Evolutionary conservation across 805 yeast species (phyloP).

Genomic region (Cyberlindnera samutprakarnensis): DNA sequence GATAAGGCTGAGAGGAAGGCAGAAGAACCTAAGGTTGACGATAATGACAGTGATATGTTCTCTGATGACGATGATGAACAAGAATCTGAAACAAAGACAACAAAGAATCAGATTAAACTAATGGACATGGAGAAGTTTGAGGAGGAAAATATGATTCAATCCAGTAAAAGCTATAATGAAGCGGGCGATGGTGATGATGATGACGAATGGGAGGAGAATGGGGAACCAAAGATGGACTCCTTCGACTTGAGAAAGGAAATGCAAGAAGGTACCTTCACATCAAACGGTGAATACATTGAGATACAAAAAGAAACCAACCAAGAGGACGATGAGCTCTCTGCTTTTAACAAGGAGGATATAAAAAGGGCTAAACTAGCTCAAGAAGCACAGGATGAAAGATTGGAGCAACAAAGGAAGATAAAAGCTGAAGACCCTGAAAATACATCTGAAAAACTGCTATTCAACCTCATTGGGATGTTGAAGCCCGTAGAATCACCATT

Average conservation of each 20-base stretch:
- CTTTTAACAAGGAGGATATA: constrained; percentile 29
- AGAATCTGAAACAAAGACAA: constrained; percentile 3
- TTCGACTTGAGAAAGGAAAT: constrained; percentile 53
- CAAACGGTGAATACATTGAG: constrained; percentile 48
- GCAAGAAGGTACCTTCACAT: constrained; percentile 53
- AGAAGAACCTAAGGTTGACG: not conserved
- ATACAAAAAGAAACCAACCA: constrained; percentile 22
- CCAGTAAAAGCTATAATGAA: not conserved
- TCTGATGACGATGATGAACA: constrained; percentile 17
- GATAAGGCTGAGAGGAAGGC: constrained; percentile 28
- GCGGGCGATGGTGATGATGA: constrained; percentile 14
- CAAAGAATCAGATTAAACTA: constrained; percentile 13
- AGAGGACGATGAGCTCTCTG: constrained; percentile 30
- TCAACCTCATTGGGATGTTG: constrained; percentile 32
- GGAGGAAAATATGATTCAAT: constrained; percentile 15
- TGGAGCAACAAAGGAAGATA: constrained; percentile 14
- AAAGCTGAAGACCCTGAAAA: constrained; percentile 4
- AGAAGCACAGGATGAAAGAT: constrained; percentile 19
- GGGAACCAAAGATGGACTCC: constrained; percentile 45
- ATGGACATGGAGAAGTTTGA: constrained; percentile 34
- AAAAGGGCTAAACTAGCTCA: constrained; percentile 28
- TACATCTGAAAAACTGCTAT: constrained; percentile 20
- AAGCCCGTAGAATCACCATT: constrained; percentile 55
- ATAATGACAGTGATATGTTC: constrained; percentile 19
- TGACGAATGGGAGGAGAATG: constrained; percentile 12